Base-by-base conservation (phyloP, 305 asterid genomes). In the Caryopteris hybrid region DNA sequence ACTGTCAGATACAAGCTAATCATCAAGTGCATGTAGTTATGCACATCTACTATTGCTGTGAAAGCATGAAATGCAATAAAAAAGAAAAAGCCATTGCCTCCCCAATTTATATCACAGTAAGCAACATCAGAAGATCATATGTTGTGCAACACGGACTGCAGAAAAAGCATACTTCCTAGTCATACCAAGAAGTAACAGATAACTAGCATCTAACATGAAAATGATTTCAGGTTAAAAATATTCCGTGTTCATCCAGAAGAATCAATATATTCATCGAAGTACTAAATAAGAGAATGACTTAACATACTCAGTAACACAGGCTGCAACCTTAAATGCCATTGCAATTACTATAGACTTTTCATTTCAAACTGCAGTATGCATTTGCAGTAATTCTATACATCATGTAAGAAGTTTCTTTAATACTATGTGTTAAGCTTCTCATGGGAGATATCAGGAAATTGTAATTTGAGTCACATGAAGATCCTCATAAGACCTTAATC, bases 1-100 rank as follows among this genome's bases (percentile, higher is more conserved):
- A 61, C 69, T 72, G 79, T 77, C 69, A 59, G 50, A 70, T 68
- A 34, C 68, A 68, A 74, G 60, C 52, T 41, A 72, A 58, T 33
- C 63, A 73, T 38, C 54, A 55, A 55, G 16, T 68, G 47, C 27
- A 72, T 23, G 68, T 63, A 55, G 56, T 27, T 31, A 61, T 29
- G 50, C 54, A 43, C 23, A 39, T 22, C 59, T 73, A 66, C 69
- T 22, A 52, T 41, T 21, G 38, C 21, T 53, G 29, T 20, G 63
- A 58, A 64, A 55, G 38, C 41, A 61, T 46, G 56, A 42, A 29
- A 67, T 75, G 68, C 69, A 62, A 48, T 45, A 51, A 38, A 34
- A 51, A 51, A 23, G 31, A 69, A 43, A 50, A 60, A n/a, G 25
- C 5, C 13, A 41, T 20, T 42, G 58, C 20, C 70, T 55, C 39